Base-by-base conservation (phyloP, 1,139 yeast species). In the Pichia sp. region DNA sequence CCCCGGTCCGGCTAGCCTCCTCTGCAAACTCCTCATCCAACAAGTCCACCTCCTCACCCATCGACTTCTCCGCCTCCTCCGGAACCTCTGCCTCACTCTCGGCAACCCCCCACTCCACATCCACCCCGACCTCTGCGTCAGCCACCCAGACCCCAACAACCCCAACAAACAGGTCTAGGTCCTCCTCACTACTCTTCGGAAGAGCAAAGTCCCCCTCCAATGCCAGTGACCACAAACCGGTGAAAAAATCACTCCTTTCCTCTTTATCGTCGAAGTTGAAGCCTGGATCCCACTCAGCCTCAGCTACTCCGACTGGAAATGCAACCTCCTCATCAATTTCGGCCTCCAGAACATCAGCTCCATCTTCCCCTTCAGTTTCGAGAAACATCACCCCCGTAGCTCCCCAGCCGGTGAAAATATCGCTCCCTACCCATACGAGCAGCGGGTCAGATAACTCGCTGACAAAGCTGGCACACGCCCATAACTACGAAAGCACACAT, bases 201-300 rank as follows among this genome's bases (percentile, higher is more conserved):
- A 48, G 53, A 34, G 47, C 36, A 10, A 54, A 51, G 34, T 48
- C 52, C 4, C 19, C 31, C 26, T 41, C 51, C 36, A 42, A 44
- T 41, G 45, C 53, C 39, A 43, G 41, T 13, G 53, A 57, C 9
- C 37, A 26, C 16, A 54, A 51, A 34, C 52, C 56, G 6, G 44
- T 48, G 46, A 70, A 73, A 46, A 74, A 74, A 28, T 60, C 65
- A 1, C 30, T 62, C 5, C 55, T 62, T 26, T 62, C 67, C 1
- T 53, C 65, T 1, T 36, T 82, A 13, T 80, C 85, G 2, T 78
- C 85, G 3, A 81, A 81, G 60, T 75, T 81, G 58, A 79, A 63
- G 51, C 39, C 55, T 6, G 40, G 53, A 5, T 31, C 37, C 37
- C 37, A 31, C n/a, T 10, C 37, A 13, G 16, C 37, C n/a, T 31